Base-by-base conservation (phyloP, 805 yeast species). In the Yamadazyma sp. region DNA sequence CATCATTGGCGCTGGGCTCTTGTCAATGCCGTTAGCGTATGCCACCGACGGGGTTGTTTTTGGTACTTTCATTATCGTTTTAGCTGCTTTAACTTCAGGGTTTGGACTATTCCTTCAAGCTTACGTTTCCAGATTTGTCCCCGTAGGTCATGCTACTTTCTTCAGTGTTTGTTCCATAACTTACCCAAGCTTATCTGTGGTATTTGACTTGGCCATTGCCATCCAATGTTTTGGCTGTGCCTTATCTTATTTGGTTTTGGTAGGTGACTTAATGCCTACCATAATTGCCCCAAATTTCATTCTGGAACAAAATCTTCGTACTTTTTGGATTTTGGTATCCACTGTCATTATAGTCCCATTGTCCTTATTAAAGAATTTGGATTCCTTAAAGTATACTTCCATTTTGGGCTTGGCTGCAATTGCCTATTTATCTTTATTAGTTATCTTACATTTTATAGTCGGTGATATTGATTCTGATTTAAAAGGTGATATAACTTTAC, bases 331-430 rank as follows among this genome's bases (percentile, higher is more conserved):
- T 32, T 58, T 83, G 2, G 42, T 73, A 1, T 71, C 81, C 17
- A 52, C 58, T 1, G 21, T 55, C 5, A 30, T 61, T 5, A 59
- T 70, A 18, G 67, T 79, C 12, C 88, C 88, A 0, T 64, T 91
- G 33, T 81, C 93, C 9, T 86, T 80, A 55, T 67, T 84, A 50
- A 75, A 80, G 50, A 78, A 77, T 49, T 69, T 89, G 42, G 94
- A 86, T 53, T 85, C 96, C 7, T 72, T 89, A 52, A 82, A 85
- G 52, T 84, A 86, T 50, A 86, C 96, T 1, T 86, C 96, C 2
- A 62, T 88, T 56, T 66, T 89, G 23, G 96, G 96, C 1, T 65
- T 89, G 15, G 70, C 78, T 5, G 82, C 96, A 1, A 94, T 88
- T 10, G 82, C 75, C 0, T 89, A 89, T 54, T 69, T 89, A 46